Conservation (phyloP, 2,329 filamentous ascomycete genomes). For the Sporothrix brunneoviolacea region DNA sequence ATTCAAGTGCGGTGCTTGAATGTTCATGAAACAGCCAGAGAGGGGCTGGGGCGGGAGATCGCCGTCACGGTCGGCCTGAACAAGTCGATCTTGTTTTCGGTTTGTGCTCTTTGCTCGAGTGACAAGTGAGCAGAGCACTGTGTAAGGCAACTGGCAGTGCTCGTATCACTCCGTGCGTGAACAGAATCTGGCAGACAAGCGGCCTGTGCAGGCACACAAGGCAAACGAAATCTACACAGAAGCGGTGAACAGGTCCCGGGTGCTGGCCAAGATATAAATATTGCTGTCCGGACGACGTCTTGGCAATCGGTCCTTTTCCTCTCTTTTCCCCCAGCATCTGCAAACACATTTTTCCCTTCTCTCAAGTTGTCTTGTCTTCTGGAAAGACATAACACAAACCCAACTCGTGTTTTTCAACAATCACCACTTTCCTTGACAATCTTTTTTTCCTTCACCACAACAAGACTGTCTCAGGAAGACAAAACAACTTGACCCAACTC, state of each 20-base stretch:
- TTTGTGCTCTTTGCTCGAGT: not conserved
- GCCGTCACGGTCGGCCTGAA: slow-evolving; percentile 1
- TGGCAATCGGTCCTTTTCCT: not conserved
- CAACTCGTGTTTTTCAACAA: not conserved
- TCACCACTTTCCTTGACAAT: not conserved
- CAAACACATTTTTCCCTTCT: not conserved
- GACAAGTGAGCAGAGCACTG: not conserved
- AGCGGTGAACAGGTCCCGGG: not conserved
- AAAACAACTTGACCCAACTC: not conserved
- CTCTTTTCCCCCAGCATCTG: not conserved
- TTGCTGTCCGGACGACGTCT: not conserved
- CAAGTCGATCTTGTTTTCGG: not conserved
- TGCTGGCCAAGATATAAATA: slow-evolving; percentile 3
- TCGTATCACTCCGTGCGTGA: slow-evolving; percentile 1
- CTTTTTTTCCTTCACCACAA: not conserved
- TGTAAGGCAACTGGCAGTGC: too few species aligned
- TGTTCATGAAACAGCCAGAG: slow-evolving; percentile 2
- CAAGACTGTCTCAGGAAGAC: not conserved
- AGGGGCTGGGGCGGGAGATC: not conserved
- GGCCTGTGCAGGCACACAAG: too few species aligned
- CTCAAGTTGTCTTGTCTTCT: not conserved
- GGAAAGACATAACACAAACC: too few species aligned
- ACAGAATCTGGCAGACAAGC: not conserved
- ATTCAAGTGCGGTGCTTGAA: not conserved
- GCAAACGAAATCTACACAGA: too few species aligned